Base-by-base conservation (phyloP, 2,329 filamentous ascomycete genomes). In the Penicillium sumatraense region DNA sequence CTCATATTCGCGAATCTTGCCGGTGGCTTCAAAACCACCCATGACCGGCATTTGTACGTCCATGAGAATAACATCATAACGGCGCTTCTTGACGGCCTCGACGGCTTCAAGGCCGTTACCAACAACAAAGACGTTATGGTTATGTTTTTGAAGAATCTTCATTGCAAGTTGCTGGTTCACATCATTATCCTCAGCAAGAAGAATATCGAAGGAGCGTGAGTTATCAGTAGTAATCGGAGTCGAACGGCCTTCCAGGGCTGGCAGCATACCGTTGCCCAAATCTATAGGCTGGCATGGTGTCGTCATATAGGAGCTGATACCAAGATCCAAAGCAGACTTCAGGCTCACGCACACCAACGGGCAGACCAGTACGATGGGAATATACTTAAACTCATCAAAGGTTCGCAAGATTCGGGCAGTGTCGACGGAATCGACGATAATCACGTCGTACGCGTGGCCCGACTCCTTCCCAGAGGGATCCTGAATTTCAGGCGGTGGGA, bases 1-100 rank as follows among this genome's bases (percentile, higher is more conserved):
- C 74, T 99, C 95, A 74, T 93, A 98, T 73, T 97, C 92, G 68
- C 95, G 87, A 64, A 99, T 99, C 80, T 96, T 96, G 64, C 88
- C 90, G 4, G 95, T 99, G 13, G 95, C 93, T 77, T 99, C 95
- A 71, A 99, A 98, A 41, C 95, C 95, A 71, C 95, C 95, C 93
- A 98, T 98, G 68, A 98, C 90, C n/a, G 95, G 95, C 95, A 99
- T 99, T 73, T 98, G 95, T 16, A 99, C 95, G 71, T 99, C 95
- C 95, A 99, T 99, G 46, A 99, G 83, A 61, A 99, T 95, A 58
- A 96, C 91, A 73, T 99, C 95, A 72, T 96, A 99, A 71, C 91
- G 89, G 78, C 89, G 93, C 72, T 88, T 86, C 81, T 96, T 93
- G 65, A 97, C 87, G n/a, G 90, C 88, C 70, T 97, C 90, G 13